Base-by-base conservation (phyloP, 1,139 yeast species). In the Candida frijolesensis region DNA sequence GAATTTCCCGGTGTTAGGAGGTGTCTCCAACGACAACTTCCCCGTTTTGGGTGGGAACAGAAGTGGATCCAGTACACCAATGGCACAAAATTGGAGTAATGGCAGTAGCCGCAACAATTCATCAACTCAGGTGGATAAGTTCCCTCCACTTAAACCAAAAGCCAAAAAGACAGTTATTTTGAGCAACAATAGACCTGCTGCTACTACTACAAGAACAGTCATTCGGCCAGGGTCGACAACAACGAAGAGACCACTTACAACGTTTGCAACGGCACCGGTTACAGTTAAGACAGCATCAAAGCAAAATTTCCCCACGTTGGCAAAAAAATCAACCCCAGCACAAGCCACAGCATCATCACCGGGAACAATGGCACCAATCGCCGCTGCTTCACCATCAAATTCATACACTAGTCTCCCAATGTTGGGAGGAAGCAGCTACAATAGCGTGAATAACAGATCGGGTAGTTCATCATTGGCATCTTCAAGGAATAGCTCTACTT, bases 41-140 rank as follows among this genome's bases (percentile, higher is more conserved):
- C 89, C 90, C 1, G 77, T 79, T 2, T 67, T 83, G 47, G 70
- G 82, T 14, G 70, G 82, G 14, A 38, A 16, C 29, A 27, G 43
- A 14, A 27, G 34, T 29, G 43, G 43, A 15, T 40, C 43, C 19
- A 27, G 32, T 11, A 40, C 34, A 15, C 34, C 34, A 2, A 14
- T 19, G 15, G 18, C 9, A n/a, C 34, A 14, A 40, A 27, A 29
- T 40, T 40, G 43, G 43, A 29, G 34, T 1, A 40, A 14, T 27
- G 33, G 34, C 10, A 18, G 34, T 2, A 40, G 34, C 8, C 33
- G 34, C 29, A 27, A n/a, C 16, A 29, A 29, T 15, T 40, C 43
- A 29, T 29, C 43, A 11, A 27, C 43, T 3, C 15, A 15, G 4
- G 34, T 27, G 15, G 43, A 40, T 10, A 40, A 40, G 16, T 40